These are phyloP conservation scores for Panicum hallii DNA, from an alignment of 202 grass and related monocot genomes.

Conservation along the genomic window DNA sequence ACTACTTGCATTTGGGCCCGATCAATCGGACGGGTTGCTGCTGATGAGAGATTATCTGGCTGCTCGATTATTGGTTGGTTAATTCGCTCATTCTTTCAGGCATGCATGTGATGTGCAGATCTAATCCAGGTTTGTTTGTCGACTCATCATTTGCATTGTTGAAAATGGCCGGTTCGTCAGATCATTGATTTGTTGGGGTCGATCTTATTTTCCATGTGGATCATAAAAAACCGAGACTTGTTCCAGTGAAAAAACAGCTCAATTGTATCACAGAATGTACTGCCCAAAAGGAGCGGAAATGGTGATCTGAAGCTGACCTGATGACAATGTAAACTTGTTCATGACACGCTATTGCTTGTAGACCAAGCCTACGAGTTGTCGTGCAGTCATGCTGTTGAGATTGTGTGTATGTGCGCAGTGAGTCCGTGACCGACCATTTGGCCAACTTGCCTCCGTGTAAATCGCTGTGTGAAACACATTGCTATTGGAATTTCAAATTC, in stretches of 20 bases:
- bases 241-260: no score
- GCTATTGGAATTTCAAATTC: slow-evolving; percentile 1
- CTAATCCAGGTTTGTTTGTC: not conserved
- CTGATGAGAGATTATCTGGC: not conserved
- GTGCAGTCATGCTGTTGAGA: no score
- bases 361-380: not conserved
- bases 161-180: not conserved
- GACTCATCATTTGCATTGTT: not conserved
- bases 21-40: not conserved
- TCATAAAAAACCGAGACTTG: no score
- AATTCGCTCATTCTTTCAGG: not conserved
- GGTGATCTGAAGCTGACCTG: no score
- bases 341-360: not conserved
- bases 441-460: not conserved
- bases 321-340: no score
- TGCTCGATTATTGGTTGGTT: slow-evolving; percentile 18
- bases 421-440: not conserved
- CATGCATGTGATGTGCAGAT: slow-evolving; percentile 3
- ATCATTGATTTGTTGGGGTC: not conserved
- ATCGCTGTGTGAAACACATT: not conserved
- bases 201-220: not conserved
- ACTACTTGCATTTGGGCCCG: not conserved
- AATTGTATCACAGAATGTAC: no score
- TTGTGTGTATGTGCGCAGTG: no score
- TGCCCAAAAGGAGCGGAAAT: no score